Percentiles rank a stretch among this genome's conserved stretches.
phyloP scores from a whole-genome alignment of 2,329 filamentous ascomycete species.

The Xylariomycetidae sp. region DNA sequence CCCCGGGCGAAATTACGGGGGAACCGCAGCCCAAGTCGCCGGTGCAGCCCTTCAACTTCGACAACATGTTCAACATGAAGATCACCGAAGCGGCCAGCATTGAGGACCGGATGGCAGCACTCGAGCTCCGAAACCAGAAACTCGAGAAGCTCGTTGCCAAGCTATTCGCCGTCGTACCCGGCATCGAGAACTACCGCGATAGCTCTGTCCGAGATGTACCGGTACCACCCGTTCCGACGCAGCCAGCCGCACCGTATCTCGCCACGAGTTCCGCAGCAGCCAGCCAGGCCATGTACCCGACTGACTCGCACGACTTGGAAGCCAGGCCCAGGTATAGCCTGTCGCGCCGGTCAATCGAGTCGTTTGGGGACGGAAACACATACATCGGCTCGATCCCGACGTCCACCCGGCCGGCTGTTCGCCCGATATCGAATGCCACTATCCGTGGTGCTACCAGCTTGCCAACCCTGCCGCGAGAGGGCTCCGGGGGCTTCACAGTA shows the following conservation, averaged over 20 bases:
- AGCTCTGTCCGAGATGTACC: conserved; percentile 20
- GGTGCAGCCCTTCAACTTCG: conserved; percentile 50
- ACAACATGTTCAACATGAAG: conserved; percentile 43
- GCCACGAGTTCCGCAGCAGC: conserved; percentile 20
- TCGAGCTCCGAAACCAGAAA: conserved; percentile 47
- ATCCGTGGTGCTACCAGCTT: conserved; percentile 42
- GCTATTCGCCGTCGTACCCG: conserved; percentile 40
- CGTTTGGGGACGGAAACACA: conserved; percentile 41
- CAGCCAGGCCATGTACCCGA: conserved; percentile 27
- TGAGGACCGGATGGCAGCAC: conserved; percentile 43
- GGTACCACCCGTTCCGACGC: conserved; percentile 17
- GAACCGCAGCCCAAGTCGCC: conserved; percentile 31
- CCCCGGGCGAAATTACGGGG: conserved; percentile 25
- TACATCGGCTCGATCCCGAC: conserved; percentile 36
- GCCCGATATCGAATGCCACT: conserved; percentile 40
- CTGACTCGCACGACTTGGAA: conserved; percentile 22
- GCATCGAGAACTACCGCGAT: conserved; percentile 29
- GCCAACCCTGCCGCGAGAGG: conserved; percentile 32
- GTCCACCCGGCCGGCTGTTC: conserved; percentile 19
- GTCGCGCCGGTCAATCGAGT: conserved; percentile 37
- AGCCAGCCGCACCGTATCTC: conserved; percentile 20
- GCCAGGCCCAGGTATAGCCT: conserved; percentile 26
- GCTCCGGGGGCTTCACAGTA: conserved; percentile 26
- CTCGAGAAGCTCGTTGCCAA: conserved; percentile 48
- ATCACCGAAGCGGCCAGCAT: conserved; percentile 50